Evolutionary conservation across 106 monocot species (phyloP), one percentile per base, ranked within the genome.

Genomic region (Chionographis japonica): DNA sequence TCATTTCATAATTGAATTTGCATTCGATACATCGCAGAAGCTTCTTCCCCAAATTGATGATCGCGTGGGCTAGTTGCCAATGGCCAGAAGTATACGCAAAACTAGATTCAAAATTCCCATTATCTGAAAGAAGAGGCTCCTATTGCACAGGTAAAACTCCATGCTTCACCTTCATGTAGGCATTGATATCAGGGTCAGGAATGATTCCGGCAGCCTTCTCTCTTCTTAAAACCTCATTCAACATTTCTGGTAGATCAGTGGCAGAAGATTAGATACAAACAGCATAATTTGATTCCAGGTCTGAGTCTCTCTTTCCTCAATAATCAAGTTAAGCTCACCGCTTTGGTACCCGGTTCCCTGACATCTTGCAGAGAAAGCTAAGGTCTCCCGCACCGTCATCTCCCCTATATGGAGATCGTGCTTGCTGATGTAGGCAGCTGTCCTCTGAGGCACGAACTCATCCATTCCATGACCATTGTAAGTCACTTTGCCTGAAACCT

Each of bases 391-490:
- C 12, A 84, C 79, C 9, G 84, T 84, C 84, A 84, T 79, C 56
- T 84, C 67, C 6, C 68, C 75, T 43, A 80, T 42, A 41, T 84
- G 84, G 5, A 72, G 49, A 59, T 84, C 84, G 50, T 79, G 62
- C 58, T 84, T 79, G 43, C 84, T 67, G 12, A 84, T 80, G 19
- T 84, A 84, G 20, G 84, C 84, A 20, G 84, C 59, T 12, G 77
- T 82, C 36, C 82, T 74, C 40, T 77, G 69, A 13, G 82, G 77
- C 13, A 82, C 77, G 56, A 84, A 84, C 52, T 84, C 84, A 7
- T 72, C 42, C 79, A 84, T 72, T 8, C 43, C 84, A 61, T 84
- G 79, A 3, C 84, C 84, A 72, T 84, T 84, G 72, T 80, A 84
- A n/a, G 84, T 84, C 10, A 80, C 68, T 69, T 17, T 64, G 11